A percentile compares a stretch with the other conserved stretches of the same genome.
Evolutionary conservation across 2,329 filamentous ascomycete species (phyloP).

Genomic region (Bipolaris gigantea): DNA sequence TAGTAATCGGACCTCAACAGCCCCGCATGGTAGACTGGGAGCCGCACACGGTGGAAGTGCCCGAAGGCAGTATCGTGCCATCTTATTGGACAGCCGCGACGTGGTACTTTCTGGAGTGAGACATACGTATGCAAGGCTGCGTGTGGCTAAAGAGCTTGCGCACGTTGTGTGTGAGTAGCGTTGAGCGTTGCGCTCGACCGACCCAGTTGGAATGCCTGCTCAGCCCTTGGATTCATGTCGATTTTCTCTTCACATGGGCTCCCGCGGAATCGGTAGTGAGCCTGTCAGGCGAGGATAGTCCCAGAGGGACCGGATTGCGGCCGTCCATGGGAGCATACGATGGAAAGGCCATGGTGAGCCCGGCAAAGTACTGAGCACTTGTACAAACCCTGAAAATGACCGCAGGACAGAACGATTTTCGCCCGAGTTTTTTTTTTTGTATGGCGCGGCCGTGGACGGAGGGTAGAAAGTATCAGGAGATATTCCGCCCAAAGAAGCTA

Average conservation of each 20-base stretch:
- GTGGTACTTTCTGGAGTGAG: slow-evolving; percentile 1
- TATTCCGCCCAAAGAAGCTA: slow-evolving; percentile 18
- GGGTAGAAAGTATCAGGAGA: slow-evolving; percentile 29
- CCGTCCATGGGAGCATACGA: neutral
- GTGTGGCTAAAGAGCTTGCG: slow-evolving; percentile 16
- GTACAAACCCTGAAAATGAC: neutral
- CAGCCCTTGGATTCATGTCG: slow-evolving; percentile 13
- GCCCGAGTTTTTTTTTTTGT: neutral
- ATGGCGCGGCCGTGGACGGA: slow-evolving; percentile 7
- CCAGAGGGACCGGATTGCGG: slow-evolving; percentile 2
- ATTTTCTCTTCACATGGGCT: slow-evolving; percentile 14
- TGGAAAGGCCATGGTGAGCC: neutral
- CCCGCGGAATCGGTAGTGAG: slow-evolving; percentile 4
- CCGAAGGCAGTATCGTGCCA: neutral
- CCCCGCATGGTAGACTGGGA: slow-evolving; percentile 25
- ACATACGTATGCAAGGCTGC: slow-evolving; percentile 7
- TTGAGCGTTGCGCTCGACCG: slow-evolving; percentile 30
- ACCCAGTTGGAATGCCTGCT: slow-evolving; percentile 13
- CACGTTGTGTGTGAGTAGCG: slow-evolving; percentile 9
- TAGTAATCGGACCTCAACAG: slow-evolving; percentile 19
- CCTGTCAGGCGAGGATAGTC: neutral
- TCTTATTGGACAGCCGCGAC: slow-evolving; percentile 12
- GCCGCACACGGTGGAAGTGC: slow-evolving; percentile 24
- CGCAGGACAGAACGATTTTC: neutral
- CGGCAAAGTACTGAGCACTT: neutral